Percentiles rank a stretch among this genome's conserved stretches.
Conservation (phyloP, 1,284 basidiomycete species). For the Stereum hirsutum region DNA sequence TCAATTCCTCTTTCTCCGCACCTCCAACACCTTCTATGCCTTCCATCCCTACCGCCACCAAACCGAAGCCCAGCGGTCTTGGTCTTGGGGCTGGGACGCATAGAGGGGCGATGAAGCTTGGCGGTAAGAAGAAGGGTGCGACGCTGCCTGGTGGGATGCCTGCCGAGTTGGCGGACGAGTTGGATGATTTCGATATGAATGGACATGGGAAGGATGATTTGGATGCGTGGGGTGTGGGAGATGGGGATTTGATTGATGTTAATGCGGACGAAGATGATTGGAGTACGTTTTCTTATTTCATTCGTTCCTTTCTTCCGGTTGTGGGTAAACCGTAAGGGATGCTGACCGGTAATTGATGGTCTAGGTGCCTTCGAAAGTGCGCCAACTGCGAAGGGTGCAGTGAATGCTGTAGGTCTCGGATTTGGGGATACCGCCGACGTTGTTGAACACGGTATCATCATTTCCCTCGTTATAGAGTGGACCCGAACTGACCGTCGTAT, state of each 20-base stretch:
- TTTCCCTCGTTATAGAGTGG: neutral
- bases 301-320: neutral
- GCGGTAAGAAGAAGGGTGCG: constrained; percentile 46
- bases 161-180: constrained; percentile 50
- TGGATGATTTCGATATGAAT: constrained; percentile 36
- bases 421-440: constrained; percentile 10
- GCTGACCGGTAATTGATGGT: no score
- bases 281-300: constrained; percentile 43
- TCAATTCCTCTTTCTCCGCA: constrained; percentile 9
- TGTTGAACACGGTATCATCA: constrained; percentile 1
- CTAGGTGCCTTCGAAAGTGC: constrained; percentile 81
- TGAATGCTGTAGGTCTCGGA: constrained; percentile 12
- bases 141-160: constrained; percentile 29
- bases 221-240: constrained; percentile 56
- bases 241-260: constrained; percentile 81
- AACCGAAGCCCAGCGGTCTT: no score
- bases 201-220: no score
- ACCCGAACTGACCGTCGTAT: neutral
- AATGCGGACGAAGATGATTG: constrained; percentile 89
- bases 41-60: constrained; percentile 18
- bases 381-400: constrained; percentile 20
- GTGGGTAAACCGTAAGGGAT: no score
- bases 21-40: constrained; percentile 14
- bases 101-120: constrained; percentile 73
- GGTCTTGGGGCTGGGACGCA: no score